Evolutionary conservation across 2,329 filamentous ascomycete species (phyloP).

Genomic region (Tolypocladium cylindrosporum): DNA sequence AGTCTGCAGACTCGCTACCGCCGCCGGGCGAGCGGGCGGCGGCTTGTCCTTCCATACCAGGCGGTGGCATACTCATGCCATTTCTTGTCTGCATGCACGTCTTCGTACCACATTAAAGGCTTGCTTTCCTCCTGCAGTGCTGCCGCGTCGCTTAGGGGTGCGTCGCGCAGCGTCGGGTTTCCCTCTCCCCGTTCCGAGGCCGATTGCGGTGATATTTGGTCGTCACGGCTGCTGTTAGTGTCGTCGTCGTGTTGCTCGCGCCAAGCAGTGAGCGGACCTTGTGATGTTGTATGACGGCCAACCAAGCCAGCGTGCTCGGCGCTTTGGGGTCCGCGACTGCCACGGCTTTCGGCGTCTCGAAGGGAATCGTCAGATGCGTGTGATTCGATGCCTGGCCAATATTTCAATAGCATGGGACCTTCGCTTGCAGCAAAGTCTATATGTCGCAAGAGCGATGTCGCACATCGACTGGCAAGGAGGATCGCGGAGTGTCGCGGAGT

Average conservation of each 20-base stretch:
- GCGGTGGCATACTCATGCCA: constrained; percentile 35
- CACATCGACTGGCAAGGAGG: not conserved
- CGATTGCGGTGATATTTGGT: not conserved
- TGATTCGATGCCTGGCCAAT: not conserved
- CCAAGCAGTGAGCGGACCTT: not conserved
- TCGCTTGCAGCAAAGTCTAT: not conserved
- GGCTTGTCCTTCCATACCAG: constrained; percentile 34
- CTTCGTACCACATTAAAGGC: constrained; percentile 20
- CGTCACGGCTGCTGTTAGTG: not conserved
- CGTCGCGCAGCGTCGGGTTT: not conserved
- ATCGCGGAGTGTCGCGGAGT: not conserved
- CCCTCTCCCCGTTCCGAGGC: not conserved
- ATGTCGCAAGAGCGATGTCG: not conserved
- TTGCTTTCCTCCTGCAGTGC: not conserved
- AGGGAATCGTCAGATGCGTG: not conserved
- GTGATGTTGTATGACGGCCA: not conserved
- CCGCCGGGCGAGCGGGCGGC: constrained; percentile 21
- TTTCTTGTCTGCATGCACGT: constrained; percentile 27
- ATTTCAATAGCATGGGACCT: not conserved
- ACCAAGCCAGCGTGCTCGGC: not conserved
- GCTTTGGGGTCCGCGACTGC: not conserved
- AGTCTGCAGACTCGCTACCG: constrained; percentile 23
- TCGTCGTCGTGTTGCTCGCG: not conserved
- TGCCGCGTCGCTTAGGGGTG: not conserved
- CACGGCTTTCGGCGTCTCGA: not conserved